Conservation (phyloP, 2,329 filamentous ascomycete species). For the Diplodia scrobiculata region DNA sequence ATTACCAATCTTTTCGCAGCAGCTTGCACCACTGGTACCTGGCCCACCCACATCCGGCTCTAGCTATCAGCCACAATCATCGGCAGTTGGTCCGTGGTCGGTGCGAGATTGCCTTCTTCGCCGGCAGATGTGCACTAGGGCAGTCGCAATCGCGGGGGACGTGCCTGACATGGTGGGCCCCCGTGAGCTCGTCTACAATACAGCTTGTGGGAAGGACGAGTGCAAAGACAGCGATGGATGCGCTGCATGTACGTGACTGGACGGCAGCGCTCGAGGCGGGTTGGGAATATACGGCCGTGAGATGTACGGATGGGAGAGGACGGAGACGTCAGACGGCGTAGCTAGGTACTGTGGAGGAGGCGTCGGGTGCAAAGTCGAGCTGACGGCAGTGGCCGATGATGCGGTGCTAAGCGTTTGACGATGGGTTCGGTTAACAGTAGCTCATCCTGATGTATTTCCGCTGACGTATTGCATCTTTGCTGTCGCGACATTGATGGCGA, state of each 20-base stretch:
- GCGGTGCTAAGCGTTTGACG: constrained; percentile 8
- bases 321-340: neutral
- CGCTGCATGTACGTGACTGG: neutral
- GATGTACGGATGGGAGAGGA: neutral
- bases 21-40: neutral
- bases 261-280: neutral
- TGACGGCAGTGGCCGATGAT: neutral
- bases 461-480: too few species aligned
- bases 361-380: neutral
- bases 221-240: neutral
- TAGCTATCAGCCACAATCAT: neutral
- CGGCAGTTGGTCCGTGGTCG: constrained; percentile 15
- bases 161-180: neutral
- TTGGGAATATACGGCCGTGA: neutral
- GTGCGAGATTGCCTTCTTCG: constrained; percentile 4
- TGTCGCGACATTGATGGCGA: too few species aligned
- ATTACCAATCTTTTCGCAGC: neutral
- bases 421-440: neutral
- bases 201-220: neutral
- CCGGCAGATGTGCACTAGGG: constrained; percentile 7
- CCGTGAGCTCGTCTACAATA: neutral
- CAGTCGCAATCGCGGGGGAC: neutral
- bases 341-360: constrained; percentile 6
- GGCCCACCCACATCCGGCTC: neutral
- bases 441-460: neutral